These are phyloP conservation scores for Mrakia blollopis DNA, from an alignment of 768 basidiomycete species.

Conservation along the genomic window DNA sequence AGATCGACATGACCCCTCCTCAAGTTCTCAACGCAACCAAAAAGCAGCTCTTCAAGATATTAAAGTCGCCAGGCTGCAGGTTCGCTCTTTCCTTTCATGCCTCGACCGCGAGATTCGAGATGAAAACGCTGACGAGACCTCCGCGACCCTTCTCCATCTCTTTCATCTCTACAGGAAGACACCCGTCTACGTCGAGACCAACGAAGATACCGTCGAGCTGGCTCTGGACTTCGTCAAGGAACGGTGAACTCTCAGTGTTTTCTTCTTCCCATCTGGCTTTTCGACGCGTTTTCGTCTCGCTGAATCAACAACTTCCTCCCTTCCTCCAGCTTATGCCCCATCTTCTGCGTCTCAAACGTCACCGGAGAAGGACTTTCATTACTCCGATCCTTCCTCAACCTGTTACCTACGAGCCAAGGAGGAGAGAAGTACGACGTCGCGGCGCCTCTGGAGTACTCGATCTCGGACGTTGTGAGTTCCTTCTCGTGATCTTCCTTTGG, in stretches of 20 bases:
- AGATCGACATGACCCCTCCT: conserved; percentile 96
- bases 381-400: conserved; percentile 80
- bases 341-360: conserved; percentile 70
- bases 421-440: conserved; percentile 74
- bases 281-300: conserved; percentile 16
- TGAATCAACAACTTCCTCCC: not conserved
- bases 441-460: conserved; percentile 46
- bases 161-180: conserved; percentile 38
- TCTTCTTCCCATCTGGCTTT: conserved; percentile 26
- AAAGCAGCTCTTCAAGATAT: conserved; percentile 85
- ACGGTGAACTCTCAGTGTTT: conserved; percentile 49
- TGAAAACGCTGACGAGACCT: too few relatives aligned
- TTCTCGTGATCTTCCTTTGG: not conserved
- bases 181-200: conserved; percentile 59
- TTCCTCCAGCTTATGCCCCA: conserved; percentile 64
- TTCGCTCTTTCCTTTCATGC: conserved; percentile 37
- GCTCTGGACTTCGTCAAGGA: conserved; percentile 65
- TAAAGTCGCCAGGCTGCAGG: conserved; percentile 90
- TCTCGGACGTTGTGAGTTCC: conserved; percentile 44
- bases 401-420: conserved; percentile 78
- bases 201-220: conserved; percentile 73
- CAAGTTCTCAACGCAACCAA: conserved; percentile 86
- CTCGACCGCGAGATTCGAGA: not conserved
- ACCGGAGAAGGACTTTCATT: conserved; percentile 50
- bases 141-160: not conserved